Percentiles rank a stretch among this genome's conserved stretches.
Conservation (phyloP, 768 basidiomycete genomes). For the Gymnopilus dilepis region DNA sequence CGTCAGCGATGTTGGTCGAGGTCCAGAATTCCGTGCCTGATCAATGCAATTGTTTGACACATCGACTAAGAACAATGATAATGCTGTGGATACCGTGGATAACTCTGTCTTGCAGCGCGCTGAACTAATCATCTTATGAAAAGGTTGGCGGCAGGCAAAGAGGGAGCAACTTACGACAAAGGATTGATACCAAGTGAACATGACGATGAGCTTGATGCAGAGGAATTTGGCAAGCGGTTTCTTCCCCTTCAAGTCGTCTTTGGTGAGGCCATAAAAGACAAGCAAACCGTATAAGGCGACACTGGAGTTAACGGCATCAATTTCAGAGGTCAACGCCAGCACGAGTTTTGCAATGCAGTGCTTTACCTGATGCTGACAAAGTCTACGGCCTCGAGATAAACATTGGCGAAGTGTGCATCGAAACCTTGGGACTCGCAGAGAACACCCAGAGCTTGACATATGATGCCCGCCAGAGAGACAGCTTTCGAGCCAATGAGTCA, state of each 20-base stretch:
- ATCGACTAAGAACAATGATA: background rate
- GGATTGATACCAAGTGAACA: conserved; percentile 89
- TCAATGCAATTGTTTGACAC: background rate
- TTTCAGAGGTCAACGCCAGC: too few species aligned
- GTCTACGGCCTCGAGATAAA: conserved; percentile 76
- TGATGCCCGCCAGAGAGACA: conserved; percentile 76
- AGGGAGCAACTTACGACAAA: conserved; percentile 58
- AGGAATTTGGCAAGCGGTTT: conserved; percentile 87
- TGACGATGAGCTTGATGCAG: conserved; percentile 84
- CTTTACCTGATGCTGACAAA: conserved; percentile 81
- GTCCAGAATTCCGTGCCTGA: conserved; percentile 84
- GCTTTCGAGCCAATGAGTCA: conserved; percentile 73
- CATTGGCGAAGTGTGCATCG: conserved; percentile 63
- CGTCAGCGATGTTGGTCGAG: conserved; percentile 80
- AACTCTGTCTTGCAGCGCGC: conserved; percentile 65
- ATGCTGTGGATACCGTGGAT: conserved; percentile 58
- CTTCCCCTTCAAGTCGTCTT: conserved; percentile 74
- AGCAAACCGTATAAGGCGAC: conserved; percentile 87
- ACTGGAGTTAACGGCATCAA: too few species aligned
- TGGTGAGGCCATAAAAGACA: conserved; percentile 82
- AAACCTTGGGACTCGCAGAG: conserved; percentile 72
- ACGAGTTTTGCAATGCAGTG: too few species aligned
- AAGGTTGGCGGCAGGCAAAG: background rate
- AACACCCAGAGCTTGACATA: conserved; percentile 71
- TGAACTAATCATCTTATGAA: conserved; percentile 52